These are phyloP conservation scores for Mycosarcoma maydis DNA, from an alignment of 1,284 basidiomycete genomes.

Conservation along the genomic window DNA sequence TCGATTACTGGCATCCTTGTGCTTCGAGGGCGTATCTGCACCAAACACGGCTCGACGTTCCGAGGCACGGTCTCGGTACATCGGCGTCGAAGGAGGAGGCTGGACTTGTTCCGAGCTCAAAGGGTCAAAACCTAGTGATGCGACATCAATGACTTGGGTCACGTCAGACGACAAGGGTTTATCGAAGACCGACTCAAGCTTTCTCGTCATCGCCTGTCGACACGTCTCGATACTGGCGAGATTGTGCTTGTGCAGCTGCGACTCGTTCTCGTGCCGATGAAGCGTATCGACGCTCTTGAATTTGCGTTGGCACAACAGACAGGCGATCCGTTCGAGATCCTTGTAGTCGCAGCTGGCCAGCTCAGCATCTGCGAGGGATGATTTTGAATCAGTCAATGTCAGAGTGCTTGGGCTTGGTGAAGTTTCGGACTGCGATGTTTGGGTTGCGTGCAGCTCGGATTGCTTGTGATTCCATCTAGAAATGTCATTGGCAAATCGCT, in stretches of 20 bases:
- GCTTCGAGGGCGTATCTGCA: conserved; percentile 15
- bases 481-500: conserved; percentile 33
- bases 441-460: conserved; percentile 28
- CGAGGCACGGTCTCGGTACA: conserved; percentile 44
- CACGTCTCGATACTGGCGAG: conserved; percentile 22
- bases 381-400: background rate
- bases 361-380: conserved; percentile 12
- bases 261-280: conserved; percentile 29
- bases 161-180: background rate
- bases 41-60: conserved; percentile 50
- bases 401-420: background rate
- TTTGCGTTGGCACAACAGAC: conserved; percentile 49
- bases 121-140: background rate
- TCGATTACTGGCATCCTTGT: background rate
- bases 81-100: background rate
- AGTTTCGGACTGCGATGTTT: background rate
- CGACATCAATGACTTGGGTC: background rate
- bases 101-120: background rate
- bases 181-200: conserved; percentile 8
- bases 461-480: conserved; percentile 44
- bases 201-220: conserved; percentile 24
- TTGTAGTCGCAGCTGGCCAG: conserved; percentile 31
- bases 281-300: conserved; percentile 43
- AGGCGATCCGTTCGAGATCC: conserved; percentile 31
- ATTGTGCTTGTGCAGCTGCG: conserved; percentile 39